Percentiles rank a stretch among this genome's conserved stretches.
These are phyloP conservation scores for Cladophialophora bantiana DNA, from an alignment of 2,329 filamentous ascomycete species.

Conservation along the genomic window DNA sequence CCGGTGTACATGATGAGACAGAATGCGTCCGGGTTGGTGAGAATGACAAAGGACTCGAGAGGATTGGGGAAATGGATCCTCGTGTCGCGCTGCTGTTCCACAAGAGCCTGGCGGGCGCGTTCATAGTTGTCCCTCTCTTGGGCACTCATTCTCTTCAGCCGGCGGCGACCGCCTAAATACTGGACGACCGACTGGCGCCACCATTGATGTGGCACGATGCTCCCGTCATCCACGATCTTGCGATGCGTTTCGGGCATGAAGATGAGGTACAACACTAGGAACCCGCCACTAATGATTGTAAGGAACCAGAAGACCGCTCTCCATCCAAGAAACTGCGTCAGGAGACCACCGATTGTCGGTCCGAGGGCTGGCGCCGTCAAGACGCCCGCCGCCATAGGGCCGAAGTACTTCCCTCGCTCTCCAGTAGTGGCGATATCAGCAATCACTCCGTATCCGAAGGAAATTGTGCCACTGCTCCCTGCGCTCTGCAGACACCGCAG, in stretches of 20 bases:
- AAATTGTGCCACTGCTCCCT: slow-evolving; percentile 52
- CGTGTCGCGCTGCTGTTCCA: slow-evolving; percentile 3
- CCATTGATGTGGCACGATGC: slow-evolving; percentile 43
- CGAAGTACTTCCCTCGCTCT: slow-evolving; percentile 54
- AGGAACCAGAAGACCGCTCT: slow-evolving; percentile 63
- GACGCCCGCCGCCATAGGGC: slow-evolving; percentile 42
- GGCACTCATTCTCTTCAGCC: slow-evolving; percentile 21
- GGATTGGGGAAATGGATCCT: slow-evolving; percentile 26
- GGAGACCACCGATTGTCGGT: slow-evolving; percentile 59
- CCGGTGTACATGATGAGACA: slow-evolving; percentile 21
- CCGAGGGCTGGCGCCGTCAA: slow-evolving; percentile 57
- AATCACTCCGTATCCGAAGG: slow-evolving; percentile 50
- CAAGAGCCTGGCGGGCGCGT: not conserved
- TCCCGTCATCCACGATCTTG: slow-evolving; percentile 50
- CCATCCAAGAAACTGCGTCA: slow-evolving; percentile 60
- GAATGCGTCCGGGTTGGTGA: slow-evolving; percentile 20
- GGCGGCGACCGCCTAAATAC: slow-evolving; percentile 20
- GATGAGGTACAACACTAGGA: slow-evolving; percentile 39
- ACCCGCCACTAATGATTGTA: slow-evolving; percentile 52
- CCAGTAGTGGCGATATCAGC: slow-evolving; percentile 51
- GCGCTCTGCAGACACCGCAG: slow-evolving; percentile 55
- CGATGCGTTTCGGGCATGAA: slow-evolving; percentile 50
- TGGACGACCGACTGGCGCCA: slow-evolving; percentile 25
- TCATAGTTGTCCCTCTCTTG: slow-evolving; percentile 14
- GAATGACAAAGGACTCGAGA: slow-evolving; percentile 23